Conservation (phyloP, 1,284 basidiomycete species). For the Ganoderma multipileum region DNA sequence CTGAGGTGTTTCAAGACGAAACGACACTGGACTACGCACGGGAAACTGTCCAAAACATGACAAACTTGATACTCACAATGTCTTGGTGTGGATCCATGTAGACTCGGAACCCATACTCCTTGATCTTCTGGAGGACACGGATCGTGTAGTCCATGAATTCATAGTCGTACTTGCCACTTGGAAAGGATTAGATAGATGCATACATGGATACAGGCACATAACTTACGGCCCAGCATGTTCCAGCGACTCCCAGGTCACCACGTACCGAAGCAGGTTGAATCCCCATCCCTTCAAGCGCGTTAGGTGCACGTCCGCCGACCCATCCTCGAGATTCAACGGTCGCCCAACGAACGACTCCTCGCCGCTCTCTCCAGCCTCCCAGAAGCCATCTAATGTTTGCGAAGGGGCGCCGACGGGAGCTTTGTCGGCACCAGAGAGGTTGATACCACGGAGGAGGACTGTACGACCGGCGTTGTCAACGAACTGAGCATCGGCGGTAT, state of each 20-base stretch:
- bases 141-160: conserved; percentile 95
- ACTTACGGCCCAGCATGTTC: conserved; percentile 95
- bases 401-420: conserved; percentile 79
- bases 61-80: conserved; percentile 65
- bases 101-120: conserved; percentile 93
- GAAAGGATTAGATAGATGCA: not conserved
- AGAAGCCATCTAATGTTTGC: conserved; percentile 80
- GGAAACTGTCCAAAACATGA: not conserved
- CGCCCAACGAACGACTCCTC: conserved; percentile 76
- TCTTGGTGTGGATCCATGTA: conserved; percentile 99
- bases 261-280: conserved; percentile 92
- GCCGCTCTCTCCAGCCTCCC: conserved; percentile 85
- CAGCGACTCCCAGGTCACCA: conserved; percentile 93
- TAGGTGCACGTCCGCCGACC: conserved; percentile 89
- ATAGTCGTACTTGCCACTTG: conserved; percentile 88
- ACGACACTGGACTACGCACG: not conserved
- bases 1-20: not conserved
- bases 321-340: conserved; percentile 85
- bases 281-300: conserved; percentile 90
- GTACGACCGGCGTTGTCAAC: conserved; percentile 87
- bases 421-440: conserved; percentile 90
- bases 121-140: conserved; percentile 87
- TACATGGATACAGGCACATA: not conserved
- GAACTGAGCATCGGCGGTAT: conserved; percentile 79
- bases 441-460: conserved; percentile 90